Percentiles rank a stretch among this genome's conserved stretches.
Conservation (phyloP, 345 rosid genomes). For the Aquilaria yunnanensis region DNA sequence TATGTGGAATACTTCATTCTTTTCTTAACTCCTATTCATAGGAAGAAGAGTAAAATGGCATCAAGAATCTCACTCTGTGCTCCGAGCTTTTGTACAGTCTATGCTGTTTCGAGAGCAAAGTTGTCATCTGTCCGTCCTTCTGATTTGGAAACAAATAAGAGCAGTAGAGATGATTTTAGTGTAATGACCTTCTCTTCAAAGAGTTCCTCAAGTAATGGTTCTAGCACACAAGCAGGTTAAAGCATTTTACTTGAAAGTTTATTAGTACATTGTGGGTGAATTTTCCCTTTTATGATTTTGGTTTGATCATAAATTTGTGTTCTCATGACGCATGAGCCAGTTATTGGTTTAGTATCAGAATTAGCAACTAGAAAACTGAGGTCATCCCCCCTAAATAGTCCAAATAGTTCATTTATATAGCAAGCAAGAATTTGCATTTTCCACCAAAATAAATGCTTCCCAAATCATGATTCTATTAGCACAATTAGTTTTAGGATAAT, state of each 20-base stretch:
- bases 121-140: constrained; percentile 74
- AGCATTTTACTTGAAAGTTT: background rate
- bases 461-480: no score
- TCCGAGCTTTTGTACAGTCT: constrained; percentile 75
- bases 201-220: constrained; percentile 30
- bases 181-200: constrained; percentile 36
- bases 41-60: constrained; percentile 57
- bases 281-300: no score
- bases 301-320: no score
- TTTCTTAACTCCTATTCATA: constrained; percentile 12
- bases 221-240: constrained; percentile 45
- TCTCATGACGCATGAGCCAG: no score
- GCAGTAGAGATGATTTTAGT: constrained; percentile 40
- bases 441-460: no score
- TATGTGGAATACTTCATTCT: background rate
- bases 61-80: constrained; percentile 50
- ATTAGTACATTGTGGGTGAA: no score
- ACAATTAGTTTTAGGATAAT: no score
- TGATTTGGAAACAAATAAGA: constrained; percentile 42
- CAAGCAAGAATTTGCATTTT: no score
- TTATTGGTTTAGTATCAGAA: no score
- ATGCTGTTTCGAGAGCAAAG: constrained; percentile 69
- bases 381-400: no score
- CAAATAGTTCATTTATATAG: no score
- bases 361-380: no score